Percentiles rank a stretch among this genome's conserved stretches.
Evolutionary conservation across 345 rosid species (phyloP).

Genomic region (Xanthoceras sorbifolium): DNA sequence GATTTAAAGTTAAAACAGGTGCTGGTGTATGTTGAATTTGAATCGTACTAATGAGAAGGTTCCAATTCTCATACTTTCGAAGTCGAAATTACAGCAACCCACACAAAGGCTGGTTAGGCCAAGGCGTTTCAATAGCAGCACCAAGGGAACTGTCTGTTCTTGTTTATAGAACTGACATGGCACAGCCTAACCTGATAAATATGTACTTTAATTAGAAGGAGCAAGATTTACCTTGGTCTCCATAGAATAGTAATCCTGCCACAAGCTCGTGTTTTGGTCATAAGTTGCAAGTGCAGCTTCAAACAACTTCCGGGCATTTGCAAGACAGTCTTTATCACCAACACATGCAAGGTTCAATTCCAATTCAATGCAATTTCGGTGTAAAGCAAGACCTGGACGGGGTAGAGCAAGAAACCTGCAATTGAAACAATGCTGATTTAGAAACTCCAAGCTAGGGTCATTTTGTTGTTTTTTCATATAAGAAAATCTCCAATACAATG

Average conservation of each 20-base stretch:
- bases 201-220: not conserved
- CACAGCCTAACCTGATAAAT: not conserved
- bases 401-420: conserved; percentile 84
- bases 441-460: not conserved
- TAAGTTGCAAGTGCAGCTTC: conserved; percentile 77
- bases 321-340: conserved; percentile 61
- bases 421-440: conserved; percentile 9
- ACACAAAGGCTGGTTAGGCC: not conserved
- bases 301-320: conserved; percentile 62
- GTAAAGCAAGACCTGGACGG: conserved; percentile 66
- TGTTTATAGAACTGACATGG: not conserved
- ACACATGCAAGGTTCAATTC: conserved; percentile 61
- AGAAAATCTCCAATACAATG: not conserved
- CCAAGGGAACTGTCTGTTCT: not conserved
- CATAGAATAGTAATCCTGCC: conserved; percentile 72
- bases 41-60: not conserved
- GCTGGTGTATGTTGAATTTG: not conserved
- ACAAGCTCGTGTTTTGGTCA: conserved; percentile 58
- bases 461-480: not conserved
- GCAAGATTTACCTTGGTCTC: conserved; percentile 61
- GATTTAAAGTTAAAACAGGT: not conserved
- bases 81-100: not conserved
- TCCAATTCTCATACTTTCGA: not conserved
- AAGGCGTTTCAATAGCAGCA: not conserved
- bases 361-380: conserved; percentile 73